These are phyloP conservation scores for Exophiala sideris DNA, from an alignment of 2,329 filamentous ascomycete genomes.

Conservation along the genomic window DNA sequence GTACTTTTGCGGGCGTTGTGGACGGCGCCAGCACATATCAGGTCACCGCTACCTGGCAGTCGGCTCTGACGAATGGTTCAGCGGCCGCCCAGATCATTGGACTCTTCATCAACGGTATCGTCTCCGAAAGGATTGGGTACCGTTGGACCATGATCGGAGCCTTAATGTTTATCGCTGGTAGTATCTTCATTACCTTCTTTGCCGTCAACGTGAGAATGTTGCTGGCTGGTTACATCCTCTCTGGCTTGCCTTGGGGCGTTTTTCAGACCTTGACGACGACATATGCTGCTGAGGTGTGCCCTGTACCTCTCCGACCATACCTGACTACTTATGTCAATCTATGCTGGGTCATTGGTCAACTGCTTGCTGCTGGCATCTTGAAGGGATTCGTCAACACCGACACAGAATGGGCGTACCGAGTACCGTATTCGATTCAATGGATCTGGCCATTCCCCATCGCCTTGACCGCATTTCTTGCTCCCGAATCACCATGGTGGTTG, in stretches of 20 bases:
- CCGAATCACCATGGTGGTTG: constrained; percentile 54
- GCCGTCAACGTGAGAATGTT: constrained; percentile 35
- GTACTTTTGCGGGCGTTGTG: constrained; percentile 15
- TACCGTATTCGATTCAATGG: constrained; percentile 38
- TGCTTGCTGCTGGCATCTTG: constrained; percentile 37
- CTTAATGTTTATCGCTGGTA: constrained; percentile 28
- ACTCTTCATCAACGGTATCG: constrained; percentile 27
- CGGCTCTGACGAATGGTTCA: constrained; percentile 39
- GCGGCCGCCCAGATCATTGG: constrained; percentile 29
- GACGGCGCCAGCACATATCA: constrained; percentile 24
- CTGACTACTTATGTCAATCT: constrained; percentile 39
- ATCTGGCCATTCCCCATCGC: constrained; percentile 30
- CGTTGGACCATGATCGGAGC: constrained; percentile 31
- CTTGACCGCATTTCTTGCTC: constrained; percentile 30
- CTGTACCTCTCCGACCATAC: constrained; percentile 34
- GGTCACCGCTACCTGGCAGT: constrained; percentile 40
- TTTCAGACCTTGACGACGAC: constrained; percentile 37
- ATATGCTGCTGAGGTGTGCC: constrained; percentile 40
- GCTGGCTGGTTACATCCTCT: constrained; percentile 38
- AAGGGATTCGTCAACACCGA: constrained; percentile 30
- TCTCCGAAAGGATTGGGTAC: constrained; percentile 46
- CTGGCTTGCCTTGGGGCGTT: constrained; percentile 40
- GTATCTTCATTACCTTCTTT: constrained; percentile 42
- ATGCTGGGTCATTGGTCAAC: constrained; percentile 42
- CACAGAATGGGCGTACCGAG: constrained; percentile 37